Conservation (phyloP, 2,329 filamentous ascomycete genomes). For the Aciculosporium take region DNA sequence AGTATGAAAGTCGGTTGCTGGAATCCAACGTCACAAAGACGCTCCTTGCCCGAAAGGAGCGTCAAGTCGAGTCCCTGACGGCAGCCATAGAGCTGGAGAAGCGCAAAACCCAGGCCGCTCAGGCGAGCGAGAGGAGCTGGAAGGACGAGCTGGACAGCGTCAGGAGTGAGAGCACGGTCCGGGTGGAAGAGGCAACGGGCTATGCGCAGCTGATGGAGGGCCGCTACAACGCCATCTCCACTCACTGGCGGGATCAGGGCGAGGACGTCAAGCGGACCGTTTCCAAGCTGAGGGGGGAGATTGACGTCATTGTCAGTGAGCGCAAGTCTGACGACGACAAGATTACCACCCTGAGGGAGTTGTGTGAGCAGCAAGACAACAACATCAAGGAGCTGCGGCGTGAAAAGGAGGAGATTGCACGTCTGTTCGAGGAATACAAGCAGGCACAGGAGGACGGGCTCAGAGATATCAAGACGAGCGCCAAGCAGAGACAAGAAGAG, state of each 20-base stretch:
- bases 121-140: constrained; percentile 46
- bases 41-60: constrained; percentile 56
- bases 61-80: constrained; percentile 57
- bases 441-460: constrained; percentile 47
- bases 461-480: constrained; percentile 42
- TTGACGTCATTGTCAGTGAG: constrained; percentile 40
- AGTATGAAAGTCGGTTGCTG: constrained; percentile 55
- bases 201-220: constrained; percentile 55
- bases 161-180: constrained; percentile 41
- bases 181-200: constrained; percentile 51
- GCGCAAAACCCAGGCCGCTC: constrained; percentile 43
- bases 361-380: constrained; percentile 59
- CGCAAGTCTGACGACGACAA: constrained; percentile 46
- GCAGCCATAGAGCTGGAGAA: constrained; percentile 50
- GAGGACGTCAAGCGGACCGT: constrained; percentile 42
- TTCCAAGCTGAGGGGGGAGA: constrained; percentile 35
- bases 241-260: constrained; percentile 53
- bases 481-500: constrained; percentile 42
- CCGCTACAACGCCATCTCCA: constrained; percentile 52
- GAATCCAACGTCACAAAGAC: constrained; percentile 59
- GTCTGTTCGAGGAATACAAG: constrained; percentile 51
- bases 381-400: constrained; percentile 47
- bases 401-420: constrained; percentile 47
- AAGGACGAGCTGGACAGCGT: constrained; percentile 49
- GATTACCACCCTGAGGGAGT: constrained; percentile 49